Conservation (phyloP, 371 early-diverging fungal species). For the Mortierella sp. region DNA sequence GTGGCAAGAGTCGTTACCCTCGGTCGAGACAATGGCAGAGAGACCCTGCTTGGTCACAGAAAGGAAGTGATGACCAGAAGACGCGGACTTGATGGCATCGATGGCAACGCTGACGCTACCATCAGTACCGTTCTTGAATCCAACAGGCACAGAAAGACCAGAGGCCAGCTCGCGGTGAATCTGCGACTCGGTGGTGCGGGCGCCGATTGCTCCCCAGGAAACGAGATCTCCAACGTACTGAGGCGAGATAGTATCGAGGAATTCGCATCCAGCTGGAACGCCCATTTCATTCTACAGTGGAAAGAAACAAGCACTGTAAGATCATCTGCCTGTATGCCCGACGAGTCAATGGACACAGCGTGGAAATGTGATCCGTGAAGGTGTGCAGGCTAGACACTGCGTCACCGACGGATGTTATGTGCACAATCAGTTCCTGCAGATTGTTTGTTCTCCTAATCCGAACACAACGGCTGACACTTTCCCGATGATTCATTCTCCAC, state of each 20-base stretch:
- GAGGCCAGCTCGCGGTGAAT: conserved; percentile 94
- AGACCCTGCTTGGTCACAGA: conserved; percentile 95
- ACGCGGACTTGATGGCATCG: conserved; percentile 92
- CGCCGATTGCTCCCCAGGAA: conserved; percentile 95
- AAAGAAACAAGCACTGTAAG: background rate
- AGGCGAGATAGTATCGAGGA: conserved; percentile 94
- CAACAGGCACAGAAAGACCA: conserved; percentile 94
- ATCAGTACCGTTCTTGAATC: conserved; percentile 96
- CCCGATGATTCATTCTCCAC: background rate
- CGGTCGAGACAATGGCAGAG: conserved; percentile 88
- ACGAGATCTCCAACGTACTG: conserved; percentile 93
- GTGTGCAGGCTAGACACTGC: too few relatives aligned
- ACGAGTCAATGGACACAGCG: too few relatives aligned
- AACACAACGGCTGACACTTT: background rate
- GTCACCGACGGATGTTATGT: too few relatives aligned
- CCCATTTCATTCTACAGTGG: conserved; percentile 77
- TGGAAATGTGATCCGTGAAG: too few relatives aligned
- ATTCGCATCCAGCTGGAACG: conserved; percentile 89
- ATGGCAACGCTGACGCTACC: conserved; percentile 89
- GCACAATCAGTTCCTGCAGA: background rate
- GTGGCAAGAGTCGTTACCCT: conserved; percentile 88
- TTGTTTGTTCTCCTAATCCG: background rate
- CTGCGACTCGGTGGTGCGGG: conserved; percentile 93
- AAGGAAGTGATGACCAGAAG: conserved; percentile 89
- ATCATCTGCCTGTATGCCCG: too few relatives aligned